phyloP scores from a whole-genome alignment of 2,329 filamentous ascomycete species.

The Hypoxylon sp. region DNA sequence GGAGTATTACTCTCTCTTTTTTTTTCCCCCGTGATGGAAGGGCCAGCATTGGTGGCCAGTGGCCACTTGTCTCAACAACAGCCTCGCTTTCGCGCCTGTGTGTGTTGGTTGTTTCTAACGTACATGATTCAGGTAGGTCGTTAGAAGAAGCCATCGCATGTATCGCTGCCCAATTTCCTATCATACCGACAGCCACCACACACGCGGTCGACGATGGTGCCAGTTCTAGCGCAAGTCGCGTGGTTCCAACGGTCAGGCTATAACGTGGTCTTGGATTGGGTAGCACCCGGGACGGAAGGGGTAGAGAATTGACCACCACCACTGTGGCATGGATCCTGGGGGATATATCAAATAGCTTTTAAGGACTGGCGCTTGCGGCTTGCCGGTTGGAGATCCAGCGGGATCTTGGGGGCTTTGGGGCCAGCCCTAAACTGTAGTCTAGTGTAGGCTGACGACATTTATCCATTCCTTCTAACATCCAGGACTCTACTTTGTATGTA shows the following conservation, averaged over 20 bases:
- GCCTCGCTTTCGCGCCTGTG: slow-evolving; percentile 31
- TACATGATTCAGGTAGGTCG: slow-evolving; percentile 4
- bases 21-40: slow-evolving; percentile 7
- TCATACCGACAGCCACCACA: background rate
- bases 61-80: slow-evolving; percentile 38
- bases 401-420: slow-evolving; percentile 39
- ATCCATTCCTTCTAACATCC: background rate
- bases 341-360: slow-evolving; percentile 25
- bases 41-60: slow-evolving; percentile 37
- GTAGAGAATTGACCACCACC: slow-evolving; percentile 10
- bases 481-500: background rate
- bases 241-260: slow-evolving; percentile 43
- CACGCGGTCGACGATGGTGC: slow-evolving; percentile 26
- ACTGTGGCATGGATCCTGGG: background rate
- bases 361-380: slow-evolving; percentile 5
- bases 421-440: slow-evolving; percentile 44
- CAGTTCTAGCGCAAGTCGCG: slow-evolving; percentile 34
- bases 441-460: slow-evolving; percentile 45
- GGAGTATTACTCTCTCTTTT: background rate
- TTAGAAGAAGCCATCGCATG: slow-evolving; percentile 37
- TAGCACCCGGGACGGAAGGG: slow-evolving; percentile 33
- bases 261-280: slow-evolving; percentile 43
- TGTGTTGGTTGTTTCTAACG: slow-evolving; percentile 19
- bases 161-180: slow-evolving; percentile 48
- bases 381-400: slow-evolving; percentile 32